A percentile compares a stretch with the other conserved stretches of the same genome.
Evolutionary conservation across 2,329 filamentous ascomycete species (phyloP).

Genomic region (Corniculantispora saksenae): DNA sequence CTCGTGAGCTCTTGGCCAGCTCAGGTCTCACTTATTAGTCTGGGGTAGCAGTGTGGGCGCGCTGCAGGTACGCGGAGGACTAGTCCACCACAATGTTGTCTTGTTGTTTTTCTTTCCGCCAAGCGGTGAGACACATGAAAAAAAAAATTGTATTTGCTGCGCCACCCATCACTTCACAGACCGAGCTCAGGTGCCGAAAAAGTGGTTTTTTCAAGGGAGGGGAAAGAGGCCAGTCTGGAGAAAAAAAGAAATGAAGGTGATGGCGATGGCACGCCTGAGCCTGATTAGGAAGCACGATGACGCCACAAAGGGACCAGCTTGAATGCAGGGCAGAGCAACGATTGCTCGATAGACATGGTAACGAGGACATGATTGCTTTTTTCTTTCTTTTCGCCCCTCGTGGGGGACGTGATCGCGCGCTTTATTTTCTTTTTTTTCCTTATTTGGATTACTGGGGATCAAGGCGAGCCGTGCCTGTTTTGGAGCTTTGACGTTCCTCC

Average conservation of each 20-base stretch:
- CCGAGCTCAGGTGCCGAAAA: neutral
- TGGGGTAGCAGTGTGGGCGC: no score
- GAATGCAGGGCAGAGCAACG: neutral
- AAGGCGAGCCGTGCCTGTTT: neutral
- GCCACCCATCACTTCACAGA: neutral
- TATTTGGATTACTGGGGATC: neutral
- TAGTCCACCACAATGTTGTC: no score
- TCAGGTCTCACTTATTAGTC: no score
- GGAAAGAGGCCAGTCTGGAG: neutral
- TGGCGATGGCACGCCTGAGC: no score
- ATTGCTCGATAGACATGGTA: neutral
- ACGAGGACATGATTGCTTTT: neutral
- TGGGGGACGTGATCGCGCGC: no score
- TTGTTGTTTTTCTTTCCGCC: neutral
- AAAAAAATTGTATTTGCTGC: neutral
- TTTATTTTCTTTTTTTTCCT: conserved; percentile 11
- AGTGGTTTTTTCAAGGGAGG: neutral
- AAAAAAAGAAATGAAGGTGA: neutral
- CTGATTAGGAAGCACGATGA: neutral
- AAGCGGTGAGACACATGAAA: neutral
- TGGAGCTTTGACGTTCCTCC: neutral
- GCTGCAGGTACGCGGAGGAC: neutral
- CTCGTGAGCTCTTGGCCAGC: no score
- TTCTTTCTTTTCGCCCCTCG: neutral
- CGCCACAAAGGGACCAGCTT: neutral